A percentile compares a stretch with the other conserved stretches of the same genome.
Evolutionary conservation across 345 rosid genomes (phyloP).

Genomic region (Populus pruinosa): DNA sequence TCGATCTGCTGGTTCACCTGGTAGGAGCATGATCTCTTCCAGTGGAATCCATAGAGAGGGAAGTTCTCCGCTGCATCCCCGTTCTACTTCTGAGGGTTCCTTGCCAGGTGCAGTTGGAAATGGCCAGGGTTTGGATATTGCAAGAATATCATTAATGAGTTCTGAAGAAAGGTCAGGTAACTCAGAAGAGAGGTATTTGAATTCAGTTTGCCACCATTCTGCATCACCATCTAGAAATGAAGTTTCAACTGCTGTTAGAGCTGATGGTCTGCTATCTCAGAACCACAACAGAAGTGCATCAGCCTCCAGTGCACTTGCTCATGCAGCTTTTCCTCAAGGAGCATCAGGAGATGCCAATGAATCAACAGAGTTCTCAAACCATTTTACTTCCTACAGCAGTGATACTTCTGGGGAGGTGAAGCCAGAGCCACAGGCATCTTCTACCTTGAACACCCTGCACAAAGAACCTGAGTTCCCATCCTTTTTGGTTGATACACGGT

Average conservation of each 20-base stretch:
- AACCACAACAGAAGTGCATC: slow-evolving; percentile 60
- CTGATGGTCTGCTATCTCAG: slow-evolving; percentile 42
- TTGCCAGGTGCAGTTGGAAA: slow-evolving; percentile 47
- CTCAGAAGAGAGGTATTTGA: slow-evolving; percentile 41
- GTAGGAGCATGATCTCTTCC: slow-evolving; percentile 37
- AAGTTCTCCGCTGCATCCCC: slow-evolving; percentile 57
- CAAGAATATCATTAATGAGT: slow-evolving; percentile 43
- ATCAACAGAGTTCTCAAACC: slow-evolving; percentile 52
- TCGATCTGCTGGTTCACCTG: slow-evolving; percentile 41
- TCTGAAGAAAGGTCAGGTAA: slow-evolving; percentile 50
- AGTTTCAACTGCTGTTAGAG: slow-evolving; percentile 31
- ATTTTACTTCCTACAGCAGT: slow-evolving; percentile 56
- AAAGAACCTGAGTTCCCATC: slow-evolving; percentile 61
- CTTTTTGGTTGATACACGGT: slow-evolving; percentile 52
- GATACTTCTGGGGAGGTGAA: slow-evolving; percentile 81
- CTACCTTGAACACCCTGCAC: slow-evolving; percentile 33
- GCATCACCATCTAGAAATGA: slow-evolving; percentile 51
- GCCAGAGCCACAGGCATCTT: slow-evolving; percentile 42
- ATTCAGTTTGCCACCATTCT: slow-evolving; percentile 46
- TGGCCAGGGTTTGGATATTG: slow-evolving; percentile 47
- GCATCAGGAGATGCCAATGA: slow-evolving; percentile 52
- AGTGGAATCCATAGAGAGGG: slow-evolving; percentile 41
- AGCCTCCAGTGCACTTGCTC: slow-evolving; percentile 44
- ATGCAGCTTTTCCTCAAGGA: slow-evolving; percentile 49
- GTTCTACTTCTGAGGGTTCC: slow-evolving; percentile 54